These are phyloP conservation scores for Kazachstania africana DNA, from an alignment of 805 yeast genomes.

Conservation along the genomic window DNA sequence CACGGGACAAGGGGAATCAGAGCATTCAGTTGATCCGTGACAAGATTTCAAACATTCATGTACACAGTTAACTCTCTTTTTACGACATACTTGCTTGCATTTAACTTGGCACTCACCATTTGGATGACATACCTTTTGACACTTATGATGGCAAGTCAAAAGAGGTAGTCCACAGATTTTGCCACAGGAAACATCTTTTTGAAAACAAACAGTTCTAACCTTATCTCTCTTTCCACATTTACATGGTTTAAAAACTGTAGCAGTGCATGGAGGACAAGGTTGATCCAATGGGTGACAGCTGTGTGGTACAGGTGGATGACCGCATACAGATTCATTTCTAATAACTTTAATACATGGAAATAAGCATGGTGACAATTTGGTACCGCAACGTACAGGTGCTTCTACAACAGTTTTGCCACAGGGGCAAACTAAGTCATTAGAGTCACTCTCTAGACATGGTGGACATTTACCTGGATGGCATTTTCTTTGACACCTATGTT, in stretches of 20 bases:
- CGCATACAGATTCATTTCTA: conserved; percentile 38
- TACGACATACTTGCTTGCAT: conserved; percentile 53
- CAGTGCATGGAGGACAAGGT: conserved; percentile 70
- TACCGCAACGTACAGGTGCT: conserved; percentile 84
- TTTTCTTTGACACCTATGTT: conserved; percentile 54
- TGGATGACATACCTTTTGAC: conserved; percentile 44
- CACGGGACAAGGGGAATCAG: conserved; percentile 43
- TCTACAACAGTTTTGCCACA: conserved; percentile 69
- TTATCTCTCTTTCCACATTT: conserved; percentile 43
- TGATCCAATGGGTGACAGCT: conserved; percentile 58
- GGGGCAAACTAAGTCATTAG: conserved; percentile 65
- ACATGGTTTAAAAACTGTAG: conserved; percentile 43
- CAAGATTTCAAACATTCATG: conserved; percentile 57
- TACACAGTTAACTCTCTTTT: conserved; percentile 43
- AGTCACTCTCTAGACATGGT: conserved; percentile 70
- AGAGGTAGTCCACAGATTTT: conserved; percentile 43
- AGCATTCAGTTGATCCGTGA: conserved; percentile 46
- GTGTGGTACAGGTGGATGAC: conserved; percentile 61
- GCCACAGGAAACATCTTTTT: conserved; percentile 58
- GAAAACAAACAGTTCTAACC: conserved; percentile 59
- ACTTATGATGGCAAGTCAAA: conserved; percentile 38
- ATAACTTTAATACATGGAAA: conserved; percentile 48
- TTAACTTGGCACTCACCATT: conserved; percentile 45
- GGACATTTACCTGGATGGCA: conserved; percentile 77
- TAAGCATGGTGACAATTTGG: conserved; percentile 49